Evolutionary conservation across 2,329 filamentous ascomycete genomes (phyloP), one percentile per base, ranked within the genome.

Genomic region (Aaosphaeria arxii): DNA sequence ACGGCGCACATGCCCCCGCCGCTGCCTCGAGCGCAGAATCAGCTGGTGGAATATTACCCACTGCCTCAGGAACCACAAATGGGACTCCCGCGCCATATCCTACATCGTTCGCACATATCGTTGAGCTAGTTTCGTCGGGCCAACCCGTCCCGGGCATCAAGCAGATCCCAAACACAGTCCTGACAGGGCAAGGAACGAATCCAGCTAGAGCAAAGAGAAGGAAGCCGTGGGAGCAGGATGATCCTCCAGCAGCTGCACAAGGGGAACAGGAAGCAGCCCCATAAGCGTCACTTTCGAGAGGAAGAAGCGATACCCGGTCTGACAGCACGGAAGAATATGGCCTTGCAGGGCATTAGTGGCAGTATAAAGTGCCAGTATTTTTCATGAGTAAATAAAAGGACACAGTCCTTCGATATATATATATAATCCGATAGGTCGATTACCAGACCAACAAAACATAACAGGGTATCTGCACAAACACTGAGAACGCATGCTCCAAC

Each of bases 71-170:
- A 29, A 57, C 45, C 30, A 31, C 62, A 29, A 58, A 44, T 38
- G 62, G 63, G 41, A 65, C 63, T 11, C 77, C 81, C 41, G 87
- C 89, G 35, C 81, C 83, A 1, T 95, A 95, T 60, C 91, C 91
- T 4, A 85, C 85, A 43, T 86, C 84, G 1, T 96, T 96, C 69
- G 86, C 88, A 6, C 85, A 92, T 56, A 90, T 96, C 52, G 86
- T 95, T 47, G 87, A 89, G 61, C 81, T 95, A 46, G 88, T 96
- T 46, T 88, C 89, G 28, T 85, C 84, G 30, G 90, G 90, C 45
- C 84, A 89, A 58, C 86, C 88, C 0, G 87, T 96, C 40, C 90
- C 91, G 1, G 91, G 91, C 1, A 95, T 96, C 62, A 85, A 85
- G 57, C 83, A 95, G 54, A 92, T 96, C 45, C 90, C 91, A 4